A percentile compares a stretch with the other conserved stretches of the same genome.
Evolutionary conservation across 202 grass and related monocot species (phyloP).

Genomic region (Panicum hallii): DNA sequence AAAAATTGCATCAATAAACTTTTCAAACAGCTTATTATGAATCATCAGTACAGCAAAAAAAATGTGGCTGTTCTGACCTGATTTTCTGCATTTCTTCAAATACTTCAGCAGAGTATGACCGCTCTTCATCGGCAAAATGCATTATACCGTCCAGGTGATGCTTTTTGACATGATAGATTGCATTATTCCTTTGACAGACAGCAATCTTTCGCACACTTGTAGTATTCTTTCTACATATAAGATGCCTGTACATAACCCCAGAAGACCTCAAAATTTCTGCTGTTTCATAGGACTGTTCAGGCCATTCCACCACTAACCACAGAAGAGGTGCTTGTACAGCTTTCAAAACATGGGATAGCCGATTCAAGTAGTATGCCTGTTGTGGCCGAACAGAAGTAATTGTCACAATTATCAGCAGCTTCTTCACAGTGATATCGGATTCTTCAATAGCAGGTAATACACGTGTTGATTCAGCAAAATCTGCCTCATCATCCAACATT

Average conservation of each 20-base stretch:
- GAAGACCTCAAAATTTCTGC: conserved; percentile 82
- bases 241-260: conserved; percentile 94
- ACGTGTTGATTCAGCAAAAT: conserved; percentile 45
- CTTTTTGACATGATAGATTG: conserved; percentile 87
- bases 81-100: conserved; percentile 96
- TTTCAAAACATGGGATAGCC: conserved; percentile 84
- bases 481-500: conserved; percentile 64
- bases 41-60: background rate
- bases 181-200: conserved; percentile 85
- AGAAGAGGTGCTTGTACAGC: conserved; percentile 71
- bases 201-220: conserved; percentile 69
- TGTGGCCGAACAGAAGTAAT: conserved; percentile 82
- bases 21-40: background rate
- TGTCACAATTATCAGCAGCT: conserved; percentile 91
- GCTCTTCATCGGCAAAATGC: conserved; percentile 90
- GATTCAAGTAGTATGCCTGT: conserved; percentile 86
- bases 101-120: conserved; percentile 69
- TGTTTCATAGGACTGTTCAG: conserved; percentile 67
- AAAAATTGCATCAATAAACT: background rate
- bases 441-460: conserved; percentile 26
- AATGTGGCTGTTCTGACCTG: conserved; percentile 56
- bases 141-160: conserved; percentile 96
- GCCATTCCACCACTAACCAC: conserved; percentile 94
- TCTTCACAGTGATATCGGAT: conserved; percentile 45
- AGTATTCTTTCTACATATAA: conserved; percentile 78